These are phyloP conservation scores for Diaporthe aspalathi DNA, from an alignment of 2,329 filamentous ascomycete genomes.

Conservation along the genomic window DNA sequence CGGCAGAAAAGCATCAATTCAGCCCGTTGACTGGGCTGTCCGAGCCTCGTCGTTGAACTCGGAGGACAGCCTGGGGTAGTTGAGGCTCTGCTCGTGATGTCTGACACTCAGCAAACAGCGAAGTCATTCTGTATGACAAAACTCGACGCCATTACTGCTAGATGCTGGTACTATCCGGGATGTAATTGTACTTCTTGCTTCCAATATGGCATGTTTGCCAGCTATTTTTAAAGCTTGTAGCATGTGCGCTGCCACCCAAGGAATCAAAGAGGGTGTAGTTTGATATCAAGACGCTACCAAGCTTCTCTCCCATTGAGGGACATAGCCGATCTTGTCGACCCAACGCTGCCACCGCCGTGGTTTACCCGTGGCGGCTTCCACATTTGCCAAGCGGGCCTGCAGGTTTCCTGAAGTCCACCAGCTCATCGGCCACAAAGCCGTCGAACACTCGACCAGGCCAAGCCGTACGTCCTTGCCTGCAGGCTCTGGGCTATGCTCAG, in stretches of 20 bases:
- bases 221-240: too few relatives aligned
- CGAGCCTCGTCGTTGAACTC: background rate
- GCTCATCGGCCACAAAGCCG: background rate
- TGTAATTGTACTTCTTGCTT: background rate
- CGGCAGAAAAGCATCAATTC: background rate
- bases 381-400: background rate
- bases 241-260: too few relatives aligned
- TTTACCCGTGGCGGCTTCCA: background rate
- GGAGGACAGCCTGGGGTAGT: background rate
- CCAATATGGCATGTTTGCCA: background rate
- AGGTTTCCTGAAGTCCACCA: too few relatives aligned
- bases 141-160: too few relatives aligned
- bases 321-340: background rate
- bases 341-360: background rate
- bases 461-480: background rate
- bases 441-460: background rate
- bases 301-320: background rate
- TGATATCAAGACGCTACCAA: background rate
- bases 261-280: background rate
- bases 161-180: background rate
- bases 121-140: background rate
- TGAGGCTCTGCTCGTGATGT: background rate
- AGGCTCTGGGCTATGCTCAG: background rate
- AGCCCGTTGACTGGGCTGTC: background rate
- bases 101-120: background rate